Percentiles rank a stretch among this genome's conserved stretches.
Conservation (phyloP, 768 basidiomycete species). For the Hericium erinaceus region DNA sequence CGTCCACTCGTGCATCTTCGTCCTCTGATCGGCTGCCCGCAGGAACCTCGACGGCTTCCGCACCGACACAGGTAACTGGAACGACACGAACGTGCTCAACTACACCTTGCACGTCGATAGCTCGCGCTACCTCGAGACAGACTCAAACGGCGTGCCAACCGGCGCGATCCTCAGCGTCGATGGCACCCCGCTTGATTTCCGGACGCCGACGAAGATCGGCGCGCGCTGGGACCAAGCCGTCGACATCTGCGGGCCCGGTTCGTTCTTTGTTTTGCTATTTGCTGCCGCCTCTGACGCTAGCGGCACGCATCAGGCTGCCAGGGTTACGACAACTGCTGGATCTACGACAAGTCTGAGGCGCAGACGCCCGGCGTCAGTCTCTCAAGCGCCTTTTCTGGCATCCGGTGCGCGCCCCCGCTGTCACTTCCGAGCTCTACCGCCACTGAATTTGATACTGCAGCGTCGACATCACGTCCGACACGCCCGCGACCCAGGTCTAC, state of each 20-base stretch:
- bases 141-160: slow-evolving; percentile 32
- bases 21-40: neutral
- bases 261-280: neutral
- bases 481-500: slow-evolving; percentile 39
- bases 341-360: slow-evolving; percentile 27
- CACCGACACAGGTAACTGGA: slow-evolving; percentile 1
- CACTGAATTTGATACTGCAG: slow-evolving; percentile 10
- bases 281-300: neutral
- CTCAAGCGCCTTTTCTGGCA: slow-evolving; percentile 39
- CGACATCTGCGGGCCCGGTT: slow-evolving; percentile 33
- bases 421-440: neutral
- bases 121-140: slow-evolving; percentile 30
- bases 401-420: slow-evolving; percentile 18
- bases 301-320: slow-evolving; percentile 25
- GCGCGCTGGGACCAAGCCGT: slow-evolving; percentile 24
- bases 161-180: slow-evolving; percentile 28
- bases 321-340: slow-evolving; percentile 40
- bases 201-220: slow-evolving; percentile 31
- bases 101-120: slow-evolving; percentile 23
- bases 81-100: neutral
- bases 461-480: slow-evolving; percentile 35
- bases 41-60: slow-evolving; percentile 47
- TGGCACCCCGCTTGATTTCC: slow-evolving; percentile 35
- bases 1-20: neutral
- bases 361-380: slow-evolving; percentile 27